phyloP scores from a whole-genome alignment of 1,139 yeast genomes.

The Diutina catenulata region DNA sequence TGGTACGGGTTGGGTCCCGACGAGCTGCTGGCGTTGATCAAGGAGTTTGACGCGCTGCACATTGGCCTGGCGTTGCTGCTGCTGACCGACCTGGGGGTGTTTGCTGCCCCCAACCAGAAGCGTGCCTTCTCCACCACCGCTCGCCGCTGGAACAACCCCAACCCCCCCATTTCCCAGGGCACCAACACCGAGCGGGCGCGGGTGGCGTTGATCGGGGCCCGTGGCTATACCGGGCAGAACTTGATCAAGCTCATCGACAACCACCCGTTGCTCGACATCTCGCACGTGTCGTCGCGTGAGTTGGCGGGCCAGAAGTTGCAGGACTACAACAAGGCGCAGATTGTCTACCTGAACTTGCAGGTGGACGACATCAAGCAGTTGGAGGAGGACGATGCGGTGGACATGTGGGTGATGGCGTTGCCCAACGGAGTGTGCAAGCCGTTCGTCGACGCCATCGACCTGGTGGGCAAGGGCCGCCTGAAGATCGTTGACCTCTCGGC shows the following conservation, averaged over 20 bases:
- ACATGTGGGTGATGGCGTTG: conserved; percentile 98
- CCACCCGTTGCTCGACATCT: conserved; percentile 78
- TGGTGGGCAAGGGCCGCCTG: conserved; percentile 45
- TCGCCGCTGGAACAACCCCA: conserved; percentile 35
- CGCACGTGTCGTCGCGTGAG: conserved; percentile 95
- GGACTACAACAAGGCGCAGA: conserved; percentile 75
- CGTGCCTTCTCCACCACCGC: conserved; percentile 23
- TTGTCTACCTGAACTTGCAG: conserved; percentile 76
- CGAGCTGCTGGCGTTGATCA: conserved; percentile 54
- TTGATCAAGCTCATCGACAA: conserved; percentile 74
- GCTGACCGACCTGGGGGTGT: conserved; percentile 29
- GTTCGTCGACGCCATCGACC: conserved; percentile 85
- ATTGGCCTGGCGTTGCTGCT: conserved; percentile 27
- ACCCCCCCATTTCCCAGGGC: conserved; percentile 59
- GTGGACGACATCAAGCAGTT: conserved; percentile 73
- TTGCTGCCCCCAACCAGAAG: conserved; percentile 26
- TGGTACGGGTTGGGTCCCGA: conserved; percentile 84
- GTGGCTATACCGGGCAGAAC: conserved; percentile 96
- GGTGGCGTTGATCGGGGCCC: conserved; percentile 93
- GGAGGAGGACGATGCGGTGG: conserved; percentile 70
- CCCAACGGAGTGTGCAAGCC: conserved; percentile 98
- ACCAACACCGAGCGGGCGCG: conserved; percentile 47
- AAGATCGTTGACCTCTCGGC: conserved; percentile 90
- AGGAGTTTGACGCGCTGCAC: conserved; percentile 40
- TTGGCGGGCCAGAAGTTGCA: conserved; percentile 74